These are phyloP conservation scores for Phaffia tasmanica DNA, from an alignment of 768 basidiomycete genomes.

Conservation along the genomic window DNA sequence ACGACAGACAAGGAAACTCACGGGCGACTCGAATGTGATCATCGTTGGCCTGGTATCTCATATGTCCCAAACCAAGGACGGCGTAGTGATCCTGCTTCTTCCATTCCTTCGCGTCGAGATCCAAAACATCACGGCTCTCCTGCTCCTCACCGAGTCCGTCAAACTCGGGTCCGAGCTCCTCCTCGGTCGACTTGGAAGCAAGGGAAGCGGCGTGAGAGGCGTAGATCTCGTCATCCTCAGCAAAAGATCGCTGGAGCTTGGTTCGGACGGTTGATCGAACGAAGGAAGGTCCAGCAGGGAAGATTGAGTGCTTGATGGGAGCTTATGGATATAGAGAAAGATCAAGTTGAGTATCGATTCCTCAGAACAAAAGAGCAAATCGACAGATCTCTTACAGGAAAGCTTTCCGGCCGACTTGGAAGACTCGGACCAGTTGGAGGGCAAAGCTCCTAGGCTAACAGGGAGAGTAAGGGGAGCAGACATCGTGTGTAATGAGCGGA, in stretches of 20 bases:
- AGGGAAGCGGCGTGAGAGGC: conserved; percentile 45
- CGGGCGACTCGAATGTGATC: conserved; percentile 95
- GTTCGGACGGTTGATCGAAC: conserved; percentile 68
- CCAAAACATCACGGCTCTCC: conserved; percentile 58
- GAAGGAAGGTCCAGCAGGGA: conserved; percentile 81
- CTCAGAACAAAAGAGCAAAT: no score
- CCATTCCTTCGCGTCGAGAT: conserved; percentile 94
- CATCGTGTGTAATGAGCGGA: conserved; percentile 1
- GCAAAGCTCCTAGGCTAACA: conserved; percentile 13
- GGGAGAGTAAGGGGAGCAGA: conserved; percentile 12
- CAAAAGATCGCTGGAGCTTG: conserved; percentile 65
- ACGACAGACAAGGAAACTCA: conserved; percentile 42
- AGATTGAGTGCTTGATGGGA: conserved; percentile 41
- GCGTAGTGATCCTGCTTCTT: conserved; percentile 99
- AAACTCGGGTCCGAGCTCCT: conserved; percentile 64
- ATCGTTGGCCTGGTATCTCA: conserved; percentile 71
- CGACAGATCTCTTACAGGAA: neutral
- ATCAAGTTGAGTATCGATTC: no score
- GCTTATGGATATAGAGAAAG: neutral
- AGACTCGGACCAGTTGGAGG: conserved; percentile 16
- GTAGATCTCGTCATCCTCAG: conserved; percentile 62
- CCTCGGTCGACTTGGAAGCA: conserved; percentile 45
- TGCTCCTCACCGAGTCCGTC: conserved; percentile 78
- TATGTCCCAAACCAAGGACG: conserved; percentile 82
- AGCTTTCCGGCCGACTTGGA: conserved; percentile 1